phyloP scores from a whole-genome alignment of 2,329 filamentous ascomycete species.

The Alternaria longipes region DNA sequence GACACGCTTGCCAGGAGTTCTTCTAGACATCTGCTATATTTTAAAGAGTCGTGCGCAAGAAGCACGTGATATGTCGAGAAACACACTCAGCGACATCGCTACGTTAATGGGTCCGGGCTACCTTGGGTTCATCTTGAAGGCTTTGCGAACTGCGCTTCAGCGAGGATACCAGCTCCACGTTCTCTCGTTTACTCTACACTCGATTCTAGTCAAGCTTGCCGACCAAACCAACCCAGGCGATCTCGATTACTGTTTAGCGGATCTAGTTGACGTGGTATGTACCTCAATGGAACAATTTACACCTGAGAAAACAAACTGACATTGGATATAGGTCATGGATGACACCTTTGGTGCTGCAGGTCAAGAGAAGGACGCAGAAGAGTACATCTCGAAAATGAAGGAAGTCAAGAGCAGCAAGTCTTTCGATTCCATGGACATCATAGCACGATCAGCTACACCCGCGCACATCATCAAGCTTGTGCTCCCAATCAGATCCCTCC shows the following conservation, averaged over 20 bases:
- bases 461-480: conserved; percentile 77
- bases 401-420: conserved; percentile 99
- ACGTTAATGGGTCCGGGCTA: conserved; percentile 81
- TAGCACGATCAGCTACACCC: conserved; percentile 84
- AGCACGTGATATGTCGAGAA: conserved; percentile 87
- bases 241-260: conserved; percentile 83
- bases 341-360: conserved; percentile 94
- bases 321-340: conserved; percentile 73
- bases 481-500: conserved; percentile 77
- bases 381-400: conserved; percentile 94
- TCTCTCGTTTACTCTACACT: conserved; percentile 92
- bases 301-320: background rate
- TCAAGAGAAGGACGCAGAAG: conserved; percentile 96
- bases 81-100: conserved; percentile 85
- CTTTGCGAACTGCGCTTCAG: conserved; percentile 82
- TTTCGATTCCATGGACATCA: conserved; percentile 94
- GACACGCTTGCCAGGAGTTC: conserved; percentile 78
- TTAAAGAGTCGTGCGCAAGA: conserved; percentile 88
- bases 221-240: conserved; percentile 81
- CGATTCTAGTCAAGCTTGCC: conserved; percentile 79
- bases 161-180: conserved; percentile 94
- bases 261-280: conserved; percentile 74
- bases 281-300: background rate
- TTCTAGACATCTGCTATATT: conserved; percentile 93
- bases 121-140: conserved; percentile 92